Percentiles rank a stretch among this genome's conserved stretches.
phyloP scores from a whole-genome alignment of 352 stramenopile genomes.

The Phytophthora pluvialis region DNA sequence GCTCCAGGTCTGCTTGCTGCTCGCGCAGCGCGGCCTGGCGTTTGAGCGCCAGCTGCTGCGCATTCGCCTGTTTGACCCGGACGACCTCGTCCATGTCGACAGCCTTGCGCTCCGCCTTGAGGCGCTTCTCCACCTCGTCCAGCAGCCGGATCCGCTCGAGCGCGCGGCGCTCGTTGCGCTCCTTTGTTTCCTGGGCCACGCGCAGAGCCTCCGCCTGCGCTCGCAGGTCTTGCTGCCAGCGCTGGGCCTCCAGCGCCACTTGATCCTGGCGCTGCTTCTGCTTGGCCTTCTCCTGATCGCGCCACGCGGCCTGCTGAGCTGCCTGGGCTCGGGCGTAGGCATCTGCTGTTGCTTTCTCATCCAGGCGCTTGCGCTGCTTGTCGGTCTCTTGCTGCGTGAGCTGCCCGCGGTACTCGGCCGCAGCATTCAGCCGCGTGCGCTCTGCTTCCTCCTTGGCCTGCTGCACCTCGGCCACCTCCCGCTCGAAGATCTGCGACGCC shows the following conservation, averaged over 20 bases:
- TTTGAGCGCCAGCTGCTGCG: conserved; percentile 58
- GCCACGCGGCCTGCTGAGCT: conserved; percentile 50
- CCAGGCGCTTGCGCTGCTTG: conserved; percentile 37
- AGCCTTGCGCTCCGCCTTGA: conserved; percentile 55
- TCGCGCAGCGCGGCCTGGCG: conserved; percentile 42
- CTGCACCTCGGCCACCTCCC: conserved; percentile 59
- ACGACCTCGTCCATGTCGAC: conserved; percentile 50
- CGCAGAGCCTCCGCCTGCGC: conserved; percentile 44
- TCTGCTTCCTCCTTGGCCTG: conserved; percentile 57
- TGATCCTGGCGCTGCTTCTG: conserved; percentile 36
- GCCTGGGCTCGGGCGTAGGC: conserved; percentile 47
- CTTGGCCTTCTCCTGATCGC: conserved; percentile 46
- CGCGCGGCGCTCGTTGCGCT: conserved; percentile 49
- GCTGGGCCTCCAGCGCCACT: conserved; percentile 47
- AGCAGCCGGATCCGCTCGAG: conserved; percentile 48
- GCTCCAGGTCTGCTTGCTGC: conserved; percentile 48
- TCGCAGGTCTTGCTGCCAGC: conserved; percentile 53
- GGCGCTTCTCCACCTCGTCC: conserved; percentile 54
- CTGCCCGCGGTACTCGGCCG: conserved; percentile 45
- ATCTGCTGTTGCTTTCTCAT: conserved; percentile 42
- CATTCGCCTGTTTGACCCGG: conserved; percentile 58
- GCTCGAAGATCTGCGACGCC: conserved; percentile 49
- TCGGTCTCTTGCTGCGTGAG: conserved; percentile 52
- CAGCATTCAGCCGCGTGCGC: conserved; percentile 45
- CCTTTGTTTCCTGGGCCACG: conserved; percentile 44